These are phyloP conservation scores for Solanum pimpinellifolium DNA, from an alignment of 257 asterid genomes.

Conservation along the genomic window DNA sequence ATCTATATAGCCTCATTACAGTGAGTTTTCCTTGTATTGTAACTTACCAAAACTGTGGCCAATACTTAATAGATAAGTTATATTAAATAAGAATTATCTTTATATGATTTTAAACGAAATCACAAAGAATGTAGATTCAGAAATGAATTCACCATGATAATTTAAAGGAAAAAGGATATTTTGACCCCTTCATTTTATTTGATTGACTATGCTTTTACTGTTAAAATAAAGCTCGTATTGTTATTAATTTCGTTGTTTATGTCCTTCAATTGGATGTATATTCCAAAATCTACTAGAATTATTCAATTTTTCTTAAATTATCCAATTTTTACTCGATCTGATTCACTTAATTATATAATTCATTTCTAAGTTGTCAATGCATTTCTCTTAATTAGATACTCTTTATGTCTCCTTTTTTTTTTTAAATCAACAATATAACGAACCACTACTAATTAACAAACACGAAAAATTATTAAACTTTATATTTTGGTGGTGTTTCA, in stretches of 20 bases:
- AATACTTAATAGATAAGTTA: not conserved
- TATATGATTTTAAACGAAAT: not conserved
- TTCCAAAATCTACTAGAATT: too few relatives aligned
- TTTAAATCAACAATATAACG: not conserved
- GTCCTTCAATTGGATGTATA: too few relatives aligned
- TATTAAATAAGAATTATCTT: not conserved
- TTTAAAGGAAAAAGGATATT: too few relatives aligned
- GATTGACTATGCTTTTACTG: too few relatives aligned
- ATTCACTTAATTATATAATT: too few relatives aligned
- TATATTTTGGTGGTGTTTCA: not conserved
- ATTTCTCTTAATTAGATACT: not conserved
- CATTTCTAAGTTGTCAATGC: too few relatives aligned
- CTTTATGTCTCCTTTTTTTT: not conserved
- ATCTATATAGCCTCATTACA: not conserved
- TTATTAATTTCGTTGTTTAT: too few relatives aligned
- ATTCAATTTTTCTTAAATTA: too few relatives aligned
- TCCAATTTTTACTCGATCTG: too few relatives aligned
- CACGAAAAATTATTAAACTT: not conserved
- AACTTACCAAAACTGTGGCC: not conserved
- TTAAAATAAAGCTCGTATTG: too few relatives aligned
- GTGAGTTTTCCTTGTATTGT: not conserved
- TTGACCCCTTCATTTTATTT: too few relatives aligned
- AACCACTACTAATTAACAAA: not conserved
- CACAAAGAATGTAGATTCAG: not conserved
- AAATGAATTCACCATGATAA: not conserved